Conservation (phyloP, 1,284 basidiomycete species). For the Schizophyllum amplum region DNA sequence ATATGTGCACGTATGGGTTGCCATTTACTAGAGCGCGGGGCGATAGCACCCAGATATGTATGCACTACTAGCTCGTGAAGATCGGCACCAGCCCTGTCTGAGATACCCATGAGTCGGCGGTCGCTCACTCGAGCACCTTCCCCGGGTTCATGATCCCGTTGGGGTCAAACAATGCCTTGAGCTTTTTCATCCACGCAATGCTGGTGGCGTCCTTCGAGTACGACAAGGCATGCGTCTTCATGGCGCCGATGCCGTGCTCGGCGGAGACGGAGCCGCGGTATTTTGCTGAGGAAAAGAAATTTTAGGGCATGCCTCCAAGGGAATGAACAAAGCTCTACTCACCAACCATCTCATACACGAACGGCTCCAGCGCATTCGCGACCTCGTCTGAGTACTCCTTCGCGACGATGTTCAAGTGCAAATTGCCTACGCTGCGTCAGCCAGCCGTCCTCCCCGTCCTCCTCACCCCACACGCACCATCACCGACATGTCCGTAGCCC, state of each 20-base stretch:
- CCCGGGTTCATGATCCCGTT: slow-evolving; percentile 88
- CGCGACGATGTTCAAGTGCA: slow-evolving; percentile 94
- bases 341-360: slow-evolving; percentile 91
- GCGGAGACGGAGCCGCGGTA: slow-evolving; percentile 90
- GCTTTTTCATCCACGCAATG: slow-evolving; percentile 84
- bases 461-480: slow-evolving; percentile 49
- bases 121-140: slow-evolving; percentile 54
- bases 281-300: slow-evolving; percentile 38
- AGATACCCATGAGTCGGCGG: too few species aligned
- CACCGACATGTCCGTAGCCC: slow-evolving; percentile 96
- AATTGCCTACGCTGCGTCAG: slow-evolving; percentile 55
- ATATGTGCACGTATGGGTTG: too few species aligned
- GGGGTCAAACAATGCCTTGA: slow-evolving; percentile 91
- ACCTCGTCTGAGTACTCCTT: slow-evolving; percentile 77
- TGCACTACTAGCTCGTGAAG: too few species aligned
- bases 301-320: neutral
- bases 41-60: too few species aligned
- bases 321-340: slow-evolving; percentile 23
- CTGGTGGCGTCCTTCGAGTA: slow-evolving; percentile 82
- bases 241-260: slow-evolving; percentile 92
- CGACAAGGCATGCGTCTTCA: slow-evolving; percentile 89
- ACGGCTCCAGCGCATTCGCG: slow-evolving; percentile 86
- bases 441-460: slow-evolving; percentile 7
- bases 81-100: too few species aligned
- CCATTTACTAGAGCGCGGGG: too few species aligned